phyloP scores from a whole-genome alignment of 2,329 filamentous ascomycete species.

The Claviceps paspali region DNA sequence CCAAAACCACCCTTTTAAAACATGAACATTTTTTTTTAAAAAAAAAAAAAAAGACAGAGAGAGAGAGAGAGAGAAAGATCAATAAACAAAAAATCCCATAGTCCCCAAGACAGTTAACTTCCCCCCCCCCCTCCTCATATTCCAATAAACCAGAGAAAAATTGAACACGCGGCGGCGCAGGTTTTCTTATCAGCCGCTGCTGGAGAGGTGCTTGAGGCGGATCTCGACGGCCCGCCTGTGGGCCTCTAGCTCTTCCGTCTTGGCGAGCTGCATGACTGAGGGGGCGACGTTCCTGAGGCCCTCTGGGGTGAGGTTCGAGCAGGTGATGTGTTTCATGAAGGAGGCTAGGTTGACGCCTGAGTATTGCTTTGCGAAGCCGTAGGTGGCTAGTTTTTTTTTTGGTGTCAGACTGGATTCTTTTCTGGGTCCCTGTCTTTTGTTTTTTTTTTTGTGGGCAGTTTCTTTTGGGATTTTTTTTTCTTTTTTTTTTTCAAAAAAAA shows the following conservation, averaged over 20 bases:
- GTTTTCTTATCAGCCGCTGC: no score
- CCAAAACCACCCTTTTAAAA: no score
- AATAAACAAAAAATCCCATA: no score
- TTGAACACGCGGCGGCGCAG: no score
- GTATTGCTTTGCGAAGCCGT: slow-evolving; percentile 97
- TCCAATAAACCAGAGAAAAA: no score
- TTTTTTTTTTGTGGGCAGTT: not conserved
- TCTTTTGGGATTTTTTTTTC: no score
- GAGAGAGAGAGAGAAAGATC: no score
- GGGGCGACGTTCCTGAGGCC: slow-evolving; percentile 72
- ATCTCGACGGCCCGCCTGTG: slow-evolving; percentile 85
- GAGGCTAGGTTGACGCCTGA: slow-evolving; percentile 92
- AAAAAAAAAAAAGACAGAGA: no score
- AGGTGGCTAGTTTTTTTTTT: slow-evolving; percentile 52
- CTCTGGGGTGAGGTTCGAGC: slow-evolving; percentile 73
- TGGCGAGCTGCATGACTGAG: slow-evolving; percentile 89
- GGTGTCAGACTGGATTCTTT: not conserved
- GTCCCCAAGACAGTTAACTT: no score
- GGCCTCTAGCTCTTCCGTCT: slow-evolving; percentile 87
- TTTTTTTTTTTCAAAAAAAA: not conserved
- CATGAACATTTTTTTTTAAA: no score
- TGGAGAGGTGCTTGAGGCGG: slow-evolving; percentile 46
- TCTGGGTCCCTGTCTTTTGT: no score
- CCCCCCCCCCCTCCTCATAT: no score
- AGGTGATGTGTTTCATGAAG: slow-evolving; percentile 96